These are phyloP conservation scores for Xylaria sp. DNA, from an alignment of 2,329 filamentous ascomycete species.

Conservation along the genomic window DNA sequence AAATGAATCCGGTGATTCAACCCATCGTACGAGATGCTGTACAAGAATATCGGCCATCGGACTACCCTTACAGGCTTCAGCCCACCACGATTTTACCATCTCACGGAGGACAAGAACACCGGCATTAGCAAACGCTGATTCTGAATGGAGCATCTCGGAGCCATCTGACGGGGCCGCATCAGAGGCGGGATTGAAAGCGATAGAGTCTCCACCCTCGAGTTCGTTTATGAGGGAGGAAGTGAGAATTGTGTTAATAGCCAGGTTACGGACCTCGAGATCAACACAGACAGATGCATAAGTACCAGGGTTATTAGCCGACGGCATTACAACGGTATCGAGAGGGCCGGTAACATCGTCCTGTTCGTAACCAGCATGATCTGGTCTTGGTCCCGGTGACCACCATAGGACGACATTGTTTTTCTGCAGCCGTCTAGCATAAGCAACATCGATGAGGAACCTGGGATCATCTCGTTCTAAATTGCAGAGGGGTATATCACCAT, in stretches of 20 bases:
- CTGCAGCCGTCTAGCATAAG: conserved; percentile 89
- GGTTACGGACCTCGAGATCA: conserved; percentile 90
- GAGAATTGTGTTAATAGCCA: conserved; percentile 97
- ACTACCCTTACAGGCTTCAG: conserved; percentile 88
- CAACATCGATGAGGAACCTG: conserved; percentile 92
- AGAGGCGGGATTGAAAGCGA: conserved; percentile 82
- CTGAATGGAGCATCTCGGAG: conserved; percentile 78
- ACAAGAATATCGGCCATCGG: conserved; percentile 98
- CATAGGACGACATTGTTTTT: conserved; percentile 93
- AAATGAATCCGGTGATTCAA: conserved; percentile 91
- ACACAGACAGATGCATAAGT: conserved; percentile 97
- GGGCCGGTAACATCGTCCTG: conserved; percentile 86
- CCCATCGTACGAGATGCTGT: conserved; percentile 96
- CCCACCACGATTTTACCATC: conserved; percentile 99
- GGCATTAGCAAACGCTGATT: conserved; percentile 92
- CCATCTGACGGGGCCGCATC: conserved; percentile 71
- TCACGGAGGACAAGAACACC: conserved; percentile 91
- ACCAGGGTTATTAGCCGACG: conserved; percentile 89
- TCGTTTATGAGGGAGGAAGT: conserved; percentile 98
- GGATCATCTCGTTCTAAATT: conserved; percentile 96
- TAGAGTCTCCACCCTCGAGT: conserved; percentile 86
- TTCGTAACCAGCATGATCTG: conserved; percentile 96
- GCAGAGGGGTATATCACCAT: conserved; percentile 93
- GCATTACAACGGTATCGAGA: conserved; percentile 90
- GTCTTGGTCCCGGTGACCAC: conserved; percentile 90